Base-by-base conservation (phyloP, 2,329 filamentous ascomycete species). In the Cladosporium colombiae region DNA sequence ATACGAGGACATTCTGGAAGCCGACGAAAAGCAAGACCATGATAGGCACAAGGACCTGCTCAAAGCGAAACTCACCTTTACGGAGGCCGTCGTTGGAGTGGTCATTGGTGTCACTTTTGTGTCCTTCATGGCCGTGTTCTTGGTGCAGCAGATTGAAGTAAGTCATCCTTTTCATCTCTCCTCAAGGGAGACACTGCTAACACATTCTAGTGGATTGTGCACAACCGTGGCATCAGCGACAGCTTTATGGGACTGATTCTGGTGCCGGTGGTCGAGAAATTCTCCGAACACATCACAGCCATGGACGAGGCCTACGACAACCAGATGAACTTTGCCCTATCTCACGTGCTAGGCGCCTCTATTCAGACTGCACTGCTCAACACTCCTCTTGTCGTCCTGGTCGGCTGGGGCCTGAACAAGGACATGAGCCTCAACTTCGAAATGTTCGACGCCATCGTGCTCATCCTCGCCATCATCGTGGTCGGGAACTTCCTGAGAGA, bases 301-400 rank as follows among this genome's bases (percentile, higher is more conserved):
- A 83, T 95, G 66, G 91, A 95, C 73, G 91, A 95, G 81, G 92
- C 92, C 23, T 94, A 89, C 85, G 90, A 92, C 73, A 87, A 91
- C 74, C 88, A 89, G 75, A 77, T 78, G 84, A 94, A 94, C 80
- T 89, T 93, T 76, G 91, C 92, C 0, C 83, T 95, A 29, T 90
- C 91, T 53, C 92, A 97, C 76, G 91, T 95, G 62, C 87, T 97
- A 50, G 92, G 92, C 56, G 89, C 92, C 2, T 94, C 91, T 0
- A 89, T 97, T 66, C 93, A 97, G 79, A 97, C 93, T 0, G 92
- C 93, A 0, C 85, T 97, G 35, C 88, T 97, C 74, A 97, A 96
- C 75, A 92, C 89, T 0, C 93, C 93, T 0, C 84, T 97, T 4
- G 88, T 92, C 8, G 88, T 96, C 37, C 83, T 97, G 44, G 89